Evolutionary conservation across 148 eudicot genomes (phyloP).

Genomic region (Oxyria digyna): DNA sequence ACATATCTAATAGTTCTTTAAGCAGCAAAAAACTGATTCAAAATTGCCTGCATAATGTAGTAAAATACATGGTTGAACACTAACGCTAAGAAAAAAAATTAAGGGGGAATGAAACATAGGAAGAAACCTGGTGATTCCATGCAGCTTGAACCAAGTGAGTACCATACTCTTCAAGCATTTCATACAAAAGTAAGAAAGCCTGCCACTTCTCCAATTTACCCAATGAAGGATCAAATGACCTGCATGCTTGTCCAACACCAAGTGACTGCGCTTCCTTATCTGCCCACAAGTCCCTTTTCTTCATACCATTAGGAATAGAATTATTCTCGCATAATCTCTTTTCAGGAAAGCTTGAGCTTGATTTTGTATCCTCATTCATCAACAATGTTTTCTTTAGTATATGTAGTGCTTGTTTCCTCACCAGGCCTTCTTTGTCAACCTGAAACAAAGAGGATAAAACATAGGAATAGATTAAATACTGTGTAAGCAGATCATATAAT

Average conservation of each 20-base stretch:
- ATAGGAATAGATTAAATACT: background rate
- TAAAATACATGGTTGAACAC: background rate
- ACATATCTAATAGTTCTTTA: background rate
- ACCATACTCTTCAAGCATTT: slow-evolving; percentile 99
- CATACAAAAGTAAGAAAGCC: slow-evolving; percentile 83
- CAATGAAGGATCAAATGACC: slow-evolving; percentile 23
- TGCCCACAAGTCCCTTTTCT: slow-evolving; percentile 80
- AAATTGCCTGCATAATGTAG: background rate
- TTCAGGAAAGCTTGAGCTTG: slow-evolving; percentile 28
- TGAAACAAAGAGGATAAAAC: slow-evolving; percentile 11
- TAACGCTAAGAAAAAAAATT: background rate
- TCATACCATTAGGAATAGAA: slow-evolving; percentile 32
- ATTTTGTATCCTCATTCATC: slow-evolving; percentile 28
- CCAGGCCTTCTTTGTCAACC: slow-evolving; percentile 72
- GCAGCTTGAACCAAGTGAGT: slow-evolving; percentile 99
- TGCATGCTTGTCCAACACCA: slow-evolving; percentile 50
- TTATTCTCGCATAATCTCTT: slow-evolving; percentile 22
- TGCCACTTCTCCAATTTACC: slow-evolving; percentile 57
- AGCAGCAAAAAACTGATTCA: slow-evolving; percentile 4
- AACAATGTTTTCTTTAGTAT: slow-evolving; percentile 46
- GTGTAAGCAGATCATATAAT: background rate
- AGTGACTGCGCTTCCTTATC: slow-evolving; percentile 83
- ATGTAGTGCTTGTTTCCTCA: slow-evolving; percentile 81
- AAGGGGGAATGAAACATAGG: background rate
- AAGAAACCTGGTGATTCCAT: slow-evolving; percentile 89